Conservation (phyloP, 83 land plant genomes). For the Isoetes engelmannii region DNA sequence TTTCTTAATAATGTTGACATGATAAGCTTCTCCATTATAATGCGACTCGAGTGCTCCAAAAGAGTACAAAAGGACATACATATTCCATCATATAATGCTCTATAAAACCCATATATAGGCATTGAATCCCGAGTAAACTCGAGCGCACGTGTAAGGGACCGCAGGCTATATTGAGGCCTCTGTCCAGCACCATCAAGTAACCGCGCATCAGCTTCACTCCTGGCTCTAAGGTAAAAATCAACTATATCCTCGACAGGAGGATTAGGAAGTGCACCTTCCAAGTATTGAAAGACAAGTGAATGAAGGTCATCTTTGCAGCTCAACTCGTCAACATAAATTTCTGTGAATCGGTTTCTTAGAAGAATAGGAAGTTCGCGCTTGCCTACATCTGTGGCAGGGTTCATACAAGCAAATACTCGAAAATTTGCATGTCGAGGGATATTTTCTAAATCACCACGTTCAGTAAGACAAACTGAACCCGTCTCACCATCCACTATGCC, state of each 20-base stretch:
- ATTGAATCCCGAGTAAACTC: conserved; percentile 60
- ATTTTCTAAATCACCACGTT: conserved; percentile 76
- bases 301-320: conserved; percentile 61
- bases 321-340: conserved; percentile 82
- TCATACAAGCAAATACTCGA: conserved; percentile 96
- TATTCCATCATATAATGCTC: conserved; percentile 86
- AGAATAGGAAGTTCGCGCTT: conserved; percentile 73
- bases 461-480: conserved; percentile 78
- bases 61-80: conserved; percentile 79
- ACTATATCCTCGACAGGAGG: conserved; percentile 51
- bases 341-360: conserved; percentile 78
- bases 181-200: conserved; percentile 94
- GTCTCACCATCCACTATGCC: conserved; percentile 76
- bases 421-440: conserved; percentile 67
- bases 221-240: conserved; percentile 67
- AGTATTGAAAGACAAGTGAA: conserved; percentile 46
- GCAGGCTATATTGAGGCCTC: conserved; percentile 89
- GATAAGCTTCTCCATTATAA: conserved; percentile 57
- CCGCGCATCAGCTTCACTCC: conserved; percentile 62
- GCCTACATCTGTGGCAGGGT: conserved; percentile 98
- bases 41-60: conserved; percentile 67
- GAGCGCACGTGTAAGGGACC: conserved; percentile 85
- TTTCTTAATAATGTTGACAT: conserved; percentile 31
- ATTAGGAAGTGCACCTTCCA: conserved; percentile 41
- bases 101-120: conserved; percentile 49